A percentile compares a stretch with the other conserved stretches of the same genome.
phyloP scores from a whole-genome alignment of 2,329 filamentous ascomycete species.

The Colletotrichum destructivum region DNA sequence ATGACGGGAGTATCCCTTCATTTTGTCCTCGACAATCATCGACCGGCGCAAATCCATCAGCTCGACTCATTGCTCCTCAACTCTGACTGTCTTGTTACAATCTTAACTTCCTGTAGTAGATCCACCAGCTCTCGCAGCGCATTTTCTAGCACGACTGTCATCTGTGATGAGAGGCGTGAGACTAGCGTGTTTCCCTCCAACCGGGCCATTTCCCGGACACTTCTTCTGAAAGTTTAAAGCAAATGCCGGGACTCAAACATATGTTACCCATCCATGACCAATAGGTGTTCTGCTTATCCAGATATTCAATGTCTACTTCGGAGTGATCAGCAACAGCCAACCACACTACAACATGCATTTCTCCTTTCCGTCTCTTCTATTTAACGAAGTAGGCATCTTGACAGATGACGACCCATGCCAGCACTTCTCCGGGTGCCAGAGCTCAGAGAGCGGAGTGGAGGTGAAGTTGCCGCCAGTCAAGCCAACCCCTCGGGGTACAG shows the following conservation, averaged over 20 bases:
- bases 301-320: not conserved
- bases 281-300: not conserved
- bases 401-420: not conserved
- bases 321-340: constrained; percentile 1
- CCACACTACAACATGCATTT: not conserved
- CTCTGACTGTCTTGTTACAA: not conserved
- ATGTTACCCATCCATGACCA: not conserved
- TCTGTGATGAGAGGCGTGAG: not conserved
- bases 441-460: not conserved
- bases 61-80: not conserved
- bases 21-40: not conserved
- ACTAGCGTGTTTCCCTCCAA: not conserved
- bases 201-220: not conserved
- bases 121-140: not conserved
- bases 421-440: not conserved
- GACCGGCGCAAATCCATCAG: not conserved
- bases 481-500: not conserved
- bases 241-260: not conserved
- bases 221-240: not conserved
- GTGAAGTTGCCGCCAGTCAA: not conserved
- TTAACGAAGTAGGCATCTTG: not conserved
- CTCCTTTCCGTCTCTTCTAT: not conserved
- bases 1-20: not conserved
- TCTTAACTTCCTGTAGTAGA: not conserved
- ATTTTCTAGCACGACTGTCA: not conserved